Evolutionary conservation across 805 yeast species (phyloP).

Genomic region (Yamadazyma kitorensis): DNA sequence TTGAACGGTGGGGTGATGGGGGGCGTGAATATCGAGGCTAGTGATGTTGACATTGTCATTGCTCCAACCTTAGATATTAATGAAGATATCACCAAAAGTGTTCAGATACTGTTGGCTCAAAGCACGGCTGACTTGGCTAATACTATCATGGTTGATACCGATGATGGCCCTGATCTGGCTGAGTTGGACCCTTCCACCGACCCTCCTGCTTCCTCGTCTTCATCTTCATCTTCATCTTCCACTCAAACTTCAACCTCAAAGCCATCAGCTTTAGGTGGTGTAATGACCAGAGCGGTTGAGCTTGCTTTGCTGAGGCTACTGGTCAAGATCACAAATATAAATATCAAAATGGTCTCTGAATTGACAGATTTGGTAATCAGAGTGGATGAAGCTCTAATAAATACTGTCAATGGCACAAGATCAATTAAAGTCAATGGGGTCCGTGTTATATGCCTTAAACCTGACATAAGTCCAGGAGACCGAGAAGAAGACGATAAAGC

Average conservation of each 20-base stretch:
- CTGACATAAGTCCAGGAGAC: constrained; percentile 34
- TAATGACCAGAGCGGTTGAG: constrained; percentile 64
- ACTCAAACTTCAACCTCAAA: constrained; percentile 1
- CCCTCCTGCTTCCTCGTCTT: neutral
- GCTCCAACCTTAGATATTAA: constrained; percentile 33
- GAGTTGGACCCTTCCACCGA: constrained; percentile 1
- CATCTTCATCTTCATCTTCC: neutral
- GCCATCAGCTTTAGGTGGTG: constrained; percentile 47
- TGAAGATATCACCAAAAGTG: constrained; percentile 21
- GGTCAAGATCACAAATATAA: constrained; percentile 46
- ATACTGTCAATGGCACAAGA: constrained; percentile 48
- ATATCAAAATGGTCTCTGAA: constrained; percentile 50
- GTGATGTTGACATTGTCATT: constrained; percentile 47
- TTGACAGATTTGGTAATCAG: constrained; percentile 31
- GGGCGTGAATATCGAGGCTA: constrained; percentile 63
- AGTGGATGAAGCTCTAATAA: constrained; percentile 28
- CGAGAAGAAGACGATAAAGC: constrained; percentile 4
- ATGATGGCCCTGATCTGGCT: neutral
- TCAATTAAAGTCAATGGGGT: constrained; percentile 39
- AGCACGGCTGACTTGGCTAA: constrained; percentile 75
- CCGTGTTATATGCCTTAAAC: constrained; percentile 37
- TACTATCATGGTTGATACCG: constrained; percentile 40
- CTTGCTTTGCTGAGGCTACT: constrained; percentile 61
- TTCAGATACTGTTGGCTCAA: constrained; percentile 57
- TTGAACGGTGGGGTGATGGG: constrained; percentile 62